A percentile compares a stretch with the other conserved stretches of the same genome.
These are phyloP conservation scores for Candida takata DNA, from an alignment of 805 yeast species.

Conservation along the genomic window DNA sequence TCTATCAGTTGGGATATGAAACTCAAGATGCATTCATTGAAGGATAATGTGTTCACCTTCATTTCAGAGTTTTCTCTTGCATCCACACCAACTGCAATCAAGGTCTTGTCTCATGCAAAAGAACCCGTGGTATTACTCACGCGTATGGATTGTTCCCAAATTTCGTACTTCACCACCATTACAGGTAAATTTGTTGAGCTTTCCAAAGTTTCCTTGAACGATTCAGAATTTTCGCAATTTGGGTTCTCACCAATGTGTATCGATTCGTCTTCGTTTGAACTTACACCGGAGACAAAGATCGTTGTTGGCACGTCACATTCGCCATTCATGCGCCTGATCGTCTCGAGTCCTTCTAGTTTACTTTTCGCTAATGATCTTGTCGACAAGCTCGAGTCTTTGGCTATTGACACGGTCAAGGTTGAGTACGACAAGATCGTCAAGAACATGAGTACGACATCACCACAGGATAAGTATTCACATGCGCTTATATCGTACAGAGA, in stretches of 20 bases:
- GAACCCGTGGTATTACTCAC: conserved; percentile 44
- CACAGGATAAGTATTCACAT: conserved; percentile 62
- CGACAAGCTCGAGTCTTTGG: not conserved
- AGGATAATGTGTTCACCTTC: conserved; percentile 12
- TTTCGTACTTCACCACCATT: conserved; percentile 38
- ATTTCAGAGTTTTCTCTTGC: conserved; percentile 30
- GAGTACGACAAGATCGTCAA: conserved; percentile 32
- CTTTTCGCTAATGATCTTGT: not conserved
- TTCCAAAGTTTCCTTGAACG: conserved; percentile 54
- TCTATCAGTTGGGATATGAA: conserved; percentile 57
- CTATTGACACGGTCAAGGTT: conserved; percentile 9
- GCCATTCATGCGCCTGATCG: conserved; percentile 66
- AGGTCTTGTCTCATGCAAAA: conserved; percentile 22
- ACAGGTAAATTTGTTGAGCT: conserved; percentile 25
- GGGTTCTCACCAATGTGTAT: conserved; percentile 54
- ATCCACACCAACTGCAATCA: conserved; percentile 48
- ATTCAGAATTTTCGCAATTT: conserved; percentile 61
- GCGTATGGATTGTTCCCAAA: conserved; percentile 50
- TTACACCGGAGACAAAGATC: conserved; percentile 26
- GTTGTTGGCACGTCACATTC: conserved; percentile 71
- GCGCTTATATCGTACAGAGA: conserved; percentile 41
- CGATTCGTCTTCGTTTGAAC: conserved; percentile 18
- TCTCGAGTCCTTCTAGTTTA: conserved; percentile 27
- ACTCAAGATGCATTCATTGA: conserved; percentile 31
- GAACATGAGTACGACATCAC: conserved; percentile 44